Base-by-base conservation (phyloP, 2,329 filamentous ascomycete species). In the Talaromyces sp. region DNA sequence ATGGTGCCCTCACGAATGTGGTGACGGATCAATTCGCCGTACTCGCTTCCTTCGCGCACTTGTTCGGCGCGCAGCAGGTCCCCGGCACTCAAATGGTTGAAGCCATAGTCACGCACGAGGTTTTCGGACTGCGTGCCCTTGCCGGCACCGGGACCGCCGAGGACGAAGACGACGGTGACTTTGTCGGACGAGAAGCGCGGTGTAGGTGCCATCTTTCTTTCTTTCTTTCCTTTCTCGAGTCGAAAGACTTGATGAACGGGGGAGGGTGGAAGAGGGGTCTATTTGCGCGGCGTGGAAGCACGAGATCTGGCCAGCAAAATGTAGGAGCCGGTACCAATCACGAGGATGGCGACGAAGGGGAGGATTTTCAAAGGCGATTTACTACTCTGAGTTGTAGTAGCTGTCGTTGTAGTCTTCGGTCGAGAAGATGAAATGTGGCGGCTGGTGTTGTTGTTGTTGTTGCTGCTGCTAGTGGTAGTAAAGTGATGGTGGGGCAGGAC, bases 91-190 rank as follows among this genome's bases (percentile, higher is more conserved):
- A 99, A 86, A 78, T 99, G 95, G 65, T 86, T 89, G 86, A 98
- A 98, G 75, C 88, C 88, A 77, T 96, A 96, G 77, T 95, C 87
- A 52, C 85, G 81, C 58, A 97, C 93, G 37, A 99, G 88, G 67
- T 91, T 90, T 68, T 87, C 85, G 82, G 93, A 98, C 79, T 99
- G 93, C 2, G 95, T 99, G 71, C 95, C 95, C 77, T 99, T 99
- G 71, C 95, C 95, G 66, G 93, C 91, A 67, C 95, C 95, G 14
- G 95, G 95, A 2, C 95, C 95, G 76, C 93, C 93, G 65, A 99
- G 92, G 66, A 98, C 92, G 81, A 96, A 98, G 77, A 99, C 81
- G 64, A 98, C 93, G n/a, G 92, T 95, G 35, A 96, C 91, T 64
- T 92, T 83, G 86, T 86, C 72, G 57, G 88, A 80, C 63, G 86